Conservation (phyloP, 768 basidiomycete species). For the Rhodotorula graminis region DNA sequence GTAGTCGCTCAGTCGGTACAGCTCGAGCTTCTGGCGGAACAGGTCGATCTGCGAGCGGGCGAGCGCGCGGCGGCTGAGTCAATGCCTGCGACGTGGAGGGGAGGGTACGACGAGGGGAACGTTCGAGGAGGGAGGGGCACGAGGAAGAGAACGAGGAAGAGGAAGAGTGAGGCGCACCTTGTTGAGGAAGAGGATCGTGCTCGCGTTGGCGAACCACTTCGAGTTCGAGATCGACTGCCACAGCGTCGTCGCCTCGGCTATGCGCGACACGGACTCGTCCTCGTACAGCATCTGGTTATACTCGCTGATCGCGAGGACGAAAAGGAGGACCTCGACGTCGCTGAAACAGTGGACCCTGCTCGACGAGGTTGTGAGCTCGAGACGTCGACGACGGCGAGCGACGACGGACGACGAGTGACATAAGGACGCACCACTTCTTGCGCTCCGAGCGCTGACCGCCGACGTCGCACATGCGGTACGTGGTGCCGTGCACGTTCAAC, state of each 20-base stretch:
- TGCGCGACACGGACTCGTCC: slow-evolving; percentile 74
- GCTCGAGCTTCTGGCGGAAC: slow-evolving; percentile 82
- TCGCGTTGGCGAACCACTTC: slow-evolving; percentile 89
- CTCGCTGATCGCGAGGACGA: slow-evolving; percentile 61
- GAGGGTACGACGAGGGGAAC: slow-evolving; percentile 54
- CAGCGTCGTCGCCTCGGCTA: slow-evolving; percentile 90
- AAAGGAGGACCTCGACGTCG: slow-evolving; percentile 54
- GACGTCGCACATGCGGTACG: slow-evolving; percentile 88
- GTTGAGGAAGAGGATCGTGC: slow-evolving; percentile 57
- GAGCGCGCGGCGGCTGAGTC: no score
- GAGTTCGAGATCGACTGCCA: slow-evolving; percentile 98
- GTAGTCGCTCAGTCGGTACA: slow-evolving; percentile 73
- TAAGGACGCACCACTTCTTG: slow-evolving; percentile 78
- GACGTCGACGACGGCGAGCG: slow-evolving; percentile 44
- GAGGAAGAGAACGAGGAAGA: slow-evolving; percentile 68
- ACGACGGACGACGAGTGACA: slow-evolving; percentile 60
- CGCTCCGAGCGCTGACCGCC: slow-evolving; percentile 82
- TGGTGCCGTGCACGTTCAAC: slow-evolving; percentile 78
- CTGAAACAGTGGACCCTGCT: slow-evolving; percentile 70
- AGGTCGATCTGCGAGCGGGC: slow-evolving; percentile 54
- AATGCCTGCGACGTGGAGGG: not conserved
- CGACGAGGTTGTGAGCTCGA: no score
- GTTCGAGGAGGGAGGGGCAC: slow-evolving; percentile 14
- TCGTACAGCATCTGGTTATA: slow-evolving; percentile 96
- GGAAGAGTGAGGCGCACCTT: slow-evolving; percentile 59